phyloP scores from a whole-genome alignment of 2,329 filamentous ascomycete genomes.

The Claviceps pazoutovae region DNA sequence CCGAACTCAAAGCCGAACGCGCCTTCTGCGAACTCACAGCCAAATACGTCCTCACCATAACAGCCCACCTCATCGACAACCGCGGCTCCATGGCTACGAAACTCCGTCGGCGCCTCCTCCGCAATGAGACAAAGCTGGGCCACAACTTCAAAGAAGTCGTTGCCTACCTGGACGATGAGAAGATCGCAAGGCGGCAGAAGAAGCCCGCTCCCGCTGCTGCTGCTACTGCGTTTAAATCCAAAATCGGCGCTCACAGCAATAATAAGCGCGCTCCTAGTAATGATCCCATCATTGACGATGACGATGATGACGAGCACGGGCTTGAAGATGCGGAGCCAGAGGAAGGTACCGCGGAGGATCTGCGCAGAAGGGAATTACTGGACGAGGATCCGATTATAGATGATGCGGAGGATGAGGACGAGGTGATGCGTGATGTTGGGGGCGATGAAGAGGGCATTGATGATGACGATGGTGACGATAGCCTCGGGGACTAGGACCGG shows the following conservation, averaged over 20 bases:
- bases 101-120: conserved; percentile 56
- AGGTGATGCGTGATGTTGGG: conserved; percentile 18
- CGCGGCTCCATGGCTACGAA: conserved; percentile 44
- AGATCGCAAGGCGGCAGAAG: conserved; percentile 33
- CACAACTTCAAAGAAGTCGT: conserved; percentile 77
- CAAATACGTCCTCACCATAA: conserved; percentile 70
- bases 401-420: conserved; percentile 20
- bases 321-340: conserved; percentile 35
- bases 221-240: conserved; percentile 9
- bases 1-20: conserved; percentile 66
- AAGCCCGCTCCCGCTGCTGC: conserved; percentile 15
- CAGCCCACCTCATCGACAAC: conserved; percentile 60
- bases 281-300: conserved; percentile 30
- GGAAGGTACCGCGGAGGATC: conserved; percentile 45
- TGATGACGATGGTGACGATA: conserved; percentile 27
- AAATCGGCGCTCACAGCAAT: conserved; percentile 17
- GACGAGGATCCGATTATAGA: conserved; percentile 31
- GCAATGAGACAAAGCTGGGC: conserved; percentile 71
- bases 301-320: conserved; percentile 8
- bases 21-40: conserved; percentile 73
- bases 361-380: conserved; percentile 39
- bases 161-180: conserved; percentile 60
- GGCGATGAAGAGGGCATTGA: conserved; percentile 23
- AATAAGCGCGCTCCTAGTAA: conserved; percentile 23
- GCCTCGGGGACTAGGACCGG: conserved; percentile 27